Percentiles rank a stretch among this genome's conserved stretches.
These are phyloP conservation scores for Mortierella sp. DNA, from an alignment of 371 early-diverging fungal genomes.

Conservation along the genomic window DNA sequence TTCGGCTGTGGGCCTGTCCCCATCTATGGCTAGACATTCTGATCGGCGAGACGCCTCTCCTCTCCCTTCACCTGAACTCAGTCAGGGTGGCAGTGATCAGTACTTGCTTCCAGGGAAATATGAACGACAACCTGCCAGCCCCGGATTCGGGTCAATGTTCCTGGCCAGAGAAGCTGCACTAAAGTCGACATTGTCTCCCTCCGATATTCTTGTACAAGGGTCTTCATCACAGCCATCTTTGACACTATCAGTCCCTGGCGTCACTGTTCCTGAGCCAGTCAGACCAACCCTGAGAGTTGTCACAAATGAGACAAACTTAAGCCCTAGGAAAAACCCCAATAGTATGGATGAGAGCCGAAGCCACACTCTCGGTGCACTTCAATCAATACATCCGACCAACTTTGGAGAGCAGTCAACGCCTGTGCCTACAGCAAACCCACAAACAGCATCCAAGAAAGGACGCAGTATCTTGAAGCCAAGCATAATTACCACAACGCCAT, in stretches of 20 bases:
- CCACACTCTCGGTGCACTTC: neutral
- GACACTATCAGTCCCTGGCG: slow-evolving; percentile 28
- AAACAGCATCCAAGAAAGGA: slow-evolving; percentile 11
- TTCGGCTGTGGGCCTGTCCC: slow-evolving; percentile 13
- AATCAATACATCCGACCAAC: neutral
- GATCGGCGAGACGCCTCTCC: slow-evolving; percentile 30
- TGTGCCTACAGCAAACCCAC: neutral
- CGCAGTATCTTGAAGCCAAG: slow-evolving; percentile 45
- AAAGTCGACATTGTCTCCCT: neutral
- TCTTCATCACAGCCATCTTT: slow-evolving; percentile 6
- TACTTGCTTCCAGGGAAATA: slow-evolving; percentile 41
- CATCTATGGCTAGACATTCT: slow-evolving; percentile 23
- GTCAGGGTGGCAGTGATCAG: slow-evolving; percentile 23
- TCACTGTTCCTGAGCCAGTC: neutral
- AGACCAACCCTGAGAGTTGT: neutral
- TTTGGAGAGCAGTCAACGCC: slow-evolving; percentile 2
- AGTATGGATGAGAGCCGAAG: neutral
- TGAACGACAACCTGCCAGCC: slow-evolving; percentile 44
- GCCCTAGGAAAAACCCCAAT: neutral
- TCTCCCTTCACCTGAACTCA: slow-evolving; percentile 1
- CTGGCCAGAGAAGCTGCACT: slow-evolving; percentile 48
- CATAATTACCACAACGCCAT: slow-evolving; percentile 32
- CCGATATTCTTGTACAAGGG: neutral
- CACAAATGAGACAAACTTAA: neutral
- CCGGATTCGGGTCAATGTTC: slow-evolving; percentile 55